phyloP scores from a whole-genome alignment of 2,329 filamentous ascomycete species.

The Sordariomycetes sp. region DNA sequence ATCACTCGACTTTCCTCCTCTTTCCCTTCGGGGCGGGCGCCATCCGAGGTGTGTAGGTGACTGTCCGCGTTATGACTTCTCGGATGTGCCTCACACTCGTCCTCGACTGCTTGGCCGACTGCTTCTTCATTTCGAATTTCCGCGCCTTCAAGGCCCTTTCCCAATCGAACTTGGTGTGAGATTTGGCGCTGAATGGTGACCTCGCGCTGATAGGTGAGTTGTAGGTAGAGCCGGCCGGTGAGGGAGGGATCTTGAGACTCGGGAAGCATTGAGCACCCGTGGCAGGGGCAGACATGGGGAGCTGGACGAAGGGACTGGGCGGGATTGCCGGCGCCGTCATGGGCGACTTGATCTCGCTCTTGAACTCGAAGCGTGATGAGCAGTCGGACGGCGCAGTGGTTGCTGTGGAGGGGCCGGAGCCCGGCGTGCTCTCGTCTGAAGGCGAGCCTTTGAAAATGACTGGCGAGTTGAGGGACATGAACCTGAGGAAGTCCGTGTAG shows the following conservation, averaged over 20 bases:
- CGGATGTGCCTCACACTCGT: conserved; percentile 62
- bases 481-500: conserved; percentile 88
- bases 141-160: conserved; percentile 58
- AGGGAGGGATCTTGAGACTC: conserved; percentile 67
- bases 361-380: conserved; percentile 19
- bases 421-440: conserved; percentile 36
- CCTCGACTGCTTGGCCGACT: conserved; percentile 25
- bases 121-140: conserved; percentile 48
- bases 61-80: conserved; percentile 88
- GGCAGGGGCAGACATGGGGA: conserved; percentile 50
- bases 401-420: conserved; percentile 43
- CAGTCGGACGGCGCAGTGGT: conserved; percentile 38
- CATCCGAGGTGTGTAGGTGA: conserved; percentile 81
- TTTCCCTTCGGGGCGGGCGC: conserved; percentile 88
- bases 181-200: conserved; percentile 65
- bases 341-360: conserved; percentile 23
- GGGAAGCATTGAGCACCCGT: conserved; percentile 50
- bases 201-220: conserved; percentile 64
- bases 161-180: conserved; percentile 69
- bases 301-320: conserved; percentile 39
- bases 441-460: conserved; percentile 39
- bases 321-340: conserved; percentile 27
- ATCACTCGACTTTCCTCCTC: conserved; percentile 59
- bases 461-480: conserved; percentile 65
- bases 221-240: conserved; percentile 53